These are phyloP conservation scores for Anacardium occidentale DNA, from an alignment of 345 rosid genomes.

Conservation along the genomic window DNA sequence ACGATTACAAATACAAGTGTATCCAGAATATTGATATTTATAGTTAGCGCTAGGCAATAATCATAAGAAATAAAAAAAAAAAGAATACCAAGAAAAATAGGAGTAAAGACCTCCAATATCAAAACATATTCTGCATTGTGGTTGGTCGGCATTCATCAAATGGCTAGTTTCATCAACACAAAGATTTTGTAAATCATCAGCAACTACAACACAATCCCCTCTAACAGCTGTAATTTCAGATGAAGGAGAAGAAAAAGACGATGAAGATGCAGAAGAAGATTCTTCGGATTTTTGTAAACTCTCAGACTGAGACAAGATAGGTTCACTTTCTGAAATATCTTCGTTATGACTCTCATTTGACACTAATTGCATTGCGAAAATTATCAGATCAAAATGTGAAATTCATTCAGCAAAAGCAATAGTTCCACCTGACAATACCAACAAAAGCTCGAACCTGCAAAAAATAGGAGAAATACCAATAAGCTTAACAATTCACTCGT, in stretches of 20 bases:
- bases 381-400: slow-evolving; percentile 27
- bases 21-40: background rate
- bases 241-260: slow-evolving; percentile 36
- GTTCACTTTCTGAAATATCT: slow-evolving; percentile 63
- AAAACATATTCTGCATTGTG: slow-evolving; percentile 94
- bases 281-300: slow-evolving; percentile 43
- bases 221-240: slow-evolving; percentile 62
- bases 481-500: background rate
- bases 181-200: slow-evolving; percentile 49
- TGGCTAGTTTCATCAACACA: slow-evolving; percentile 59
- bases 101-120: slow-evolving; percentile 72
- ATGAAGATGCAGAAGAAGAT: slow-evolving; percentile 42
- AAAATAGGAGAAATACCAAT: slow-evolving; percentile 10
- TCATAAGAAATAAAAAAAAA: slow-evolving; percentile 21
- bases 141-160: slow-evolving; percentile 72
- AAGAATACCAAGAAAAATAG: slow-evolving; percentile 24
- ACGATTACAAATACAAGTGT: slow-evolving; percentile 18
- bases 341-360: slow-evolving; percentile 59
- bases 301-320: slow-evolving; percentile 49
- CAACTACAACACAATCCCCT: slow-evolving; percentile 40
- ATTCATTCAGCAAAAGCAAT: slow-evolving; percentile 26
- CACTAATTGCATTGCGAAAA: slow-evolving; percentile 76
- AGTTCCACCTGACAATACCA: slow-evolving; percentile 33
- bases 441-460: slow-evolving; percentile 33
- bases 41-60: background rate